Evolutionary conservation across 352 stramenopile species (phyloP).

Genomic region (Phytophthora fragariaefolia): DNA sequence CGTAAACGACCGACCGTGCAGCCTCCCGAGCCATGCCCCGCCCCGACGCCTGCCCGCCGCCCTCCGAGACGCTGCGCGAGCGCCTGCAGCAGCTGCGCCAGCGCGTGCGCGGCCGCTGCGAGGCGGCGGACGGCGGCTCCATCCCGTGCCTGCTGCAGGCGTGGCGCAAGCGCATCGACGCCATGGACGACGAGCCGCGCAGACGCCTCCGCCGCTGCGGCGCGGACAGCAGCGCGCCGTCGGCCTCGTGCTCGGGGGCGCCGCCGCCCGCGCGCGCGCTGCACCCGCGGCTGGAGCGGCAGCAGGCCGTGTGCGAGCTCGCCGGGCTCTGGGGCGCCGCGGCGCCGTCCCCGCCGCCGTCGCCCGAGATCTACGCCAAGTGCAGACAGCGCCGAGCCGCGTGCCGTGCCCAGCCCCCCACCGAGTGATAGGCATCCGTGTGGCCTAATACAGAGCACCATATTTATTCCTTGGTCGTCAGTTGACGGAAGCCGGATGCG

Average conservation of each 20-base stretch:
- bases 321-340: no score
- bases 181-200: constrained; percentile 22
- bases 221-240: constrained; percentile 6
- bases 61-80: constrained; percentile 17
- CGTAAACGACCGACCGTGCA: neutral
- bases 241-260: neutral
- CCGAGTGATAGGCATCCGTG: no score
- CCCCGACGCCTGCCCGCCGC: neutral
- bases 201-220: constrained; percentile 6
- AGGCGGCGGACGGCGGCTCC: neutral
- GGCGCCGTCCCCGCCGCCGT: constrained; percentile 18
- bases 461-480: no score
- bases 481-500: no score
- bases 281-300: constrained; percentile 37
- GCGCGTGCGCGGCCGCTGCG: constrained; percentile 26
- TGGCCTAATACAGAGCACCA: no score
- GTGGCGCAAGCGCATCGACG: constrained; percentile 41
- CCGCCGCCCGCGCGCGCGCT: constrained; percentile 14
- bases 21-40: constrained; percentile 9
- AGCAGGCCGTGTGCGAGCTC: constrained; percentile 9
- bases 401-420: no score
- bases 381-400: constrained; percentile 24
- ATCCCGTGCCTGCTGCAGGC: constrained; percentile 38
- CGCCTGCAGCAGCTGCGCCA: constrained; percentile 30
- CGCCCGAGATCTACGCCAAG: constrained; percentile 37